Evolutionary conservation across 108 stramenopile genomes (phyloP).

Genomic region (Skeletonema menzelii): DNA sequence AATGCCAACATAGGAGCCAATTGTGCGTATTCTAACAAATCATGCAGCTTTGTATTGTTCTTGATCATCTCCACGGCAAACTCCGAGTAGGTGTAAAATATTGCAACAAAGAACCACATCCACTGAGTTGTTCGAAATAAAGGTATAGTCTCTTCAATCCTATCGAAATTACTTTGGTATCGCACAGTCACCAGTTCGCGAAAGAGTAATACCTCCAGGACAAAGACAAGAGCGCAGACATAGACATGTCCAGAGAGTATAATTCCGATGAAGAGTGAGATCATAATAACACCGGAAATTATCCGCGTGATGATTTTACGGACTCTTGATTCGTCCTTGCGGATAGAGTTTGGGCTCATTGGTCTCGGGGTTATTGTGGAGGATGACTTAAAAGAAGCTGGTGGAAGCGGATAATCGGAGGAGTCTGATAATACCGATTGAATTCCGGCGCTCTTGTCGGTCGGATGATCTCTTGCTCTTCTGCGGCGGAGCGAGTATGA

Average conservation of each 20-base stretch:
- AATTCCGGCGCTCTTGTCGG: background rate
- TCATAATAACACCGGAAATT: slow-evolving; percentile 55
- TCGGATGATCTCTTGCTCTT: too few relatives aligned
- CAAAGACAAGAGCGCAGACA: slow-evolving; percentile 74
- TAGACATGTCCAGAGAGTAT: slow-evolving; percentile 81
- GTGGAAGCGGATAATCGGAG: background rate
- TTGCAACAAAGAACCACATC: slow-evolving; percentile 94
- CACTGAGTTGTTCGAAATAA: slow-evolving; percentile 97
- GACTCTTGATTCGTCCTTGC: slow-evolving; percentile 53
- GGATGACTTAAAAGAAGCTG: background rate
- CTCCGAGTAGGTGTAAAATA: slow-evolving; percentile 90
- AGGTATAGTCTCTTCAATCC: slow-evolving; percentile 89
- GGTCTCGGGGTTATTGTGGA: background rate
- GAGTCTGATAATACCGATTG: background rate
- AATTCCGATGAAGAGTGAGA: slow-evolving; percentile 56
- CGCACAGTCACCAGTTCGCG: slow-evolving; percentile 96
- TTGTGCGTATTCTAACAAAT: slow-evolving; percentile 61
- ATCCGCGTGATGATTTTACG: slow-evolving; percentile 57
- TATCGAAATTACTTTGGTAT: slow-evolving; percentile 75
- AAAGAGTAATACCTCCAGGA: slow-evolving; percentile 83
- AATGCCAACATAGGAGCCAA: slow-evolving; percentile 69
- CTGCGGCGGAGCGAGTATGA: too few relatives aligned
- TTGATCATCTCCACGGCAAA: slow-evolving; percentile 71
- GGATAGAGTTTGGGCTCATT: background rate
- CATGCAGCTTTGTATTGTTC: slow-evolving; percentile 63